A percentile compares a stretch with the other conserved stretches of the same genome.
These are phyloP conservation scores for Boletus patriciae DNA, from an alignment of 768 basidiomycete genomes.

Conservation along the genomic window DNA sequence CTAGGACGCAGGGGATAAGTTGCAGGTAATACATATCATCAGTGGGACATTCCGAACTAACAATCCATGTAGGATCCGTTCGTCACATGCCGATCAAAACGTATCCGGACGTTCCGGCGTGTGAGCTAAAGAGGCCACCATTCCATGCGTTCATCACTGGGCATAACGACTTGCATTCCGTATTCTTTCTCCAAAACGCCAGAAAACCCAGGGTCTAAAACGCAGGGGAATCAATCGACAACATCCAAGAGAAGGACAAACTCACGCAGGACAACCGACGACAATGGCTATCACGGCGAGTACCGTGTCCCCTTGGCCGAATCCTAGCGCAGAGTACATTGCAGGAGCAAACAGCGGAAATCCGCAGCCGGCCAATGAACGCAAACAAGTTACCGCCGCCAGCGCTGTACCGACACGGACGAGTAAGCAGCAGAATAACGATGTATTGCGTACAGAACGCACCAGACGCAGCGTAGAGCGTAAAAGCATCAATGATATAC, in stretches of 20 bases:
- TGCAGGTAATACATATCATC: not conserved
- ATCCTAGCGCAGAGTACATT: constrained; percentile 65
- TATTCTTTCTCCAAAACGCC: constrained; percentile 50
- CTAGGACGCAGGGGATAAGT: too few species aligned
- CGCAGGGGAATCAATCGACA: constrained; percentile 34
- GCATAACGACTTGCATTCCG: constrained; percentile 49
- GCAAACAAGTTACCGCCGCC: constrained; percentile 61
- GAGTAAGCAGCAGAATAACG: not conserved
- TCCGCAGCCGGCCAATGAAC: constrained; percentile 67
- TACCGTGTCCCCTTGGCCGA: constrained; percentile 68
- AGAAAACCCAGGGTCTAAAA: constrained; percentile 44
- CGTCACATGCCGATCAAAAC: not conserved
- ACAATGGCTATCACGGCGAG: constrained; percentile 57
- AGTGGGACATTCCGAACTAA: not conserved
- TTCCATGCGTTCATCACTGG: not conserved
- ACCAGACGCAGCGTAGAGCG: constrained; percentile 69
- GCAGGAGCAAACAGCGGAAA: constrained; percentile 78
- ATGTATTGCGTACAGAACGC: constrained; percentile 9
- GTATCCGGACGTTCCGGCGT: not conserved
- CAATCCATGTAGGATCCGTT: too few species aligned
- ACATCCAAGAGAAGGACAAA: not conserved
- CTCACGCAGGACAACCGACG: constrained; percentile 57
- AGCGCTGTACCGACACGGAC: constrained; percentile 43
- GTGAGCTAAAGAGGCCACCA: too few species aligned
- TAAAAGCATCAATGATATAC: constrained; percentile 68